These are phyloP conservation scores for Gossypium gossypioides DNA, from an alignment of 441 rosid species.

Conservation along the genomic window DNA sequence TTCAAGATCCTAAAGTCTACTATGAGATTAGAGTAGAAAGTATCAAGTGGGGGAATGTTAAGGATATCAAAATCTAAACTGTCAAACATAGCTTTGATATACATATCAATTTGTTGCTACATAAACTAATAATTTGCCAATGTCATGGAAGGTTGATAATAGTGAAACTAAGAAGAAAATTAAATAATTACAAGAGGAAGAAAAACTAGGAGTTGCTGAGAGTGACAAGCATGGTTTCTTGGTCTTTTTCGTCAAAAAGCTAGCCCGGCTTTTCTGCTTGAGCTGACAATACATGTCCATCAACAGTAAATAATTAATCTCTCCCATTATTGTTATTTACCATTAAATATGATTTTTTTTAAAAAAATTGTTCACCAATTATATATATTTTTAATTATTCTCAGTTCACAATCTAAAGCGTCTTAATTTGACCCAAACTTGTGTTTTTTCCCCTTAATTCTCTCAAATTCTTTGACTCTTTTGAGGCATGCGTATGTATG, in stretches of 20 bases:
- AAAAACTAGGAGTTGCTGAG: background rate
- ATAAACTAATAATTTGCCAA: background rate
- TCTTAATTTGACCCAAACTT: conserved; percentile 46
- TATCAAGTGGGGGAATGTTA: too few species aligned
- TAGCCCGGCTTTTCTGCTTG: conserved; percentile 36
- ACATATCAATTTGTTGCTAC: background rate
- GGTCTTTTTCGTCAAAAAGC: conserved; percentile 31
- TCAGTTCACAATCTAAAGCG: conserved; percentile 26
- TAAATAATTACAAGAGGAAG: background rate
- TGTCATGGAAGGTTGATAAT: background rate
- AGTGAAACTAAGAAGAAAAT: background rate
- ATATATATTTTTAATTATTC: background rate
- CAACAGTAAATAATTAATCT: background rate
- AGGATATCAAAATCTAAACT: too few species aligned
- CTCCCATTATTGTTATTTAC: background rate
- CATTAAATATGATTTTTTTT: background rate
- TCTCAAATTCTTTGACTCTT: conserved; percentile 30
- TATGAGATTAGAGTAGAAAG: too few species aligned
- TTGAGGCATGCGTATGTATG: conserved; percentile 14
- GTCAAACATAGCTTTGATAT: too few species aligned
- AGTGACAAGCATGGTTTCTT: conserved; percentile 17
- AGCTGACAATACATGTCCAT: conserved; percentile 13
- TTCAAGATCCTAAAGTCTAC: background rate
- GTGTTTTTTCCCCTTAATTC: background rate
- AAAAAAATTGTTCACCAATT: background rate